A percentile compares a stretch with the other conserved stretches of the same genome.
Conservation (phyloP, 1,139 yeast species). For the Lodderomyces metapsilosis region DNA sequence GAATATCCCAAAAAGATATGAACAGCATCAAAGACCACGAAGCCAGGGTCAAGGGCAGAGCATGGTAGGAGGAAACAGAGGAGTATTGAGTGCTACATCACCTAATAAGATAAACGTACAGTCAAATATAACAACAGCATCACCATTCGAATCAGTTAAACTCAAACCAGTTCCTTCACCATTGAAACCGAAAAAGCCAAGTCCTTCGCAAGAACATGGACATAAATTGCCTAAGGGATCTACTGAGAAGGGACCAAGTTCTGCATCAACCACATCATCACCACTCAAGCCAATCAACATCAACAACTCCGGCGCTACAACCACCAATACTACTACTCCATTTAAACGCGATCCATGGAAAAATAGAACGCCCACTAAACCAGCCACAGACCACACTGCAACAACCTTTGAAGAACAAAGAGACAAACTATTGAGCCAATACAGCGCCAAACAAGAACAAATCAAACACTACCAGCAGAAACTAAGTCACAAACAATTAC, state of each 20-base stretch:
- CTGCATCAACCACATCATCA: not conserved
- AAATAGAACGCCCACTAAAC: not conserved
- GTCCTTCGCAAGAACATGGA: not conserved
- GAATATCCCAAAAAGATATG: not conserved
- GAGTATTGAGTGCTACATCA: constrained; percentile 2
- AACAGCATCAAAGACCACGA: no score
- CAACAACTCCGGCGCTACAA: not conserved
- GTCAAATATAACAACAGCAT: not conserved
- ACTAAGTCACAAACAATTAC: constrained; percentile 24
- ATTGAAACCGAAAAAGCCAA: constrained; percentile 1
- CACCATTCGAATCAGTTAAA: constrained; percentile 1
- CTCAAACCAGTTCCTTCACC: constrained; percentile 1
- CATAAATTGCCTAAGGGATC: not conserved
- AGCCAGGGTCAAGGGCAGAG: no score
- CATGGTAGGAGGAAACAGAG: not conserved
- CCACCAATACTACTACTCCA: not conserved
- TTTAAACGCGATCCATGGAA: not conserved
- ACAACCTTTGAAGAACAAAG: constrained; percentile 7
- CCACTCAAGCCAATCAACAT: not conserved
- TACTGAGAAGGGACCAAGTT: not conserved
- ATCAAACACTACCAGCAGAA: constrained; percentile 24
- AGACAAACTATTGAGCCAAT: constrained; percentile 15
- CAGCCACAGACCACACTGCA: not conserved
- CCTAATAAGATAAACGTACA: constrained; percentile 1
- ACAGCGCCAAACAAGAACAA: constrained; percentile 23